Conservation (phyloP, 2,329 filamentous ascomycete species). For the Blumeriella jaapii region DNA sequence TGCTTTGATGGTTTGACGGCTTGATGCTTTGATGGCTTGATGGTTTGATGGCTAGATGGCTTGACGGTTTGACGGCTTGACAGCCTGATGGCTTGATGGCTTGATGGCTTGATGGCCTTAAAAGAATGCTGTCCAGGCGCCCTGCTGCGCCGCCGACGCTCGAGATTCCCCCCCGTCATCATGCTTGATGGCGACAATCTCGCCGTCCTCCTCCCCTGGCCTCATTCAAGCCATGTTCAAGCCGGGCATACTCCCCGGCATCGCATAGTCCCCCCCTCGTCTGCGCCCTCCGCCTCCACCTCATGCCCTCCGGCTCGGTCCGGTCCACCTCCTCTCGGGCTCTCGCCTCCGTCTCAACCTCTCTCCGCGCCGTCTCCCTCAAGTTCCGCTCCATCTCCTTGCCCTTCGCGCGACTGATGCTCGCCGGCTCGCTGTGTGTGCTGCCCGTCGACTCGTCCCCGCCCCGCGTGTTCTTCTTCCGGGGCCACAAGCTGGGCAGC, state of each 20-base stretch:
- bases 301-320: constrained; percentile 26
- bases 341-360: constrained; percentile 34
- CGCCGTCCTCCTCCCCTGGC: no score
- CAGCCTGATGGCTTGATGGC: no score
- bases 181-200: no score
- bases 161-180: no score
- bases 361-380: constrained; percentile 39
- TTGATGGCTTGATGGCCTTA: no score
- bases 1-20: no score
- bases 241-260: constrained; percentile 29
- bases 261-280: constrained; percentile 27
- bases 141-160: no score
- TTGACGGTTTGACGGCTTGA: no score
- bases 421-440: constrained; percentile 25
- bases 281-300: constrained; percentile 26
- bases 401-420: constrained; percentile 42
- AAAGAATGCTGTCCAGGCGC: no score
- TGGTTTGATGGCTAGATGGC: no score
- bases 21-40: no score
- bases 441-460: constrained; percentile 43
- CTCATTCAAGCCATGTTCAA: constrained; percentile 21
- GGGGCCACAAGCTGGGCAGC: constrained; percentile 70
- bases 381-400: constrained; percentile 41
- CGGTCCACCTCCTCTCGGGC: constrained; percentile 20
- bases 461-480: constrained; percentile 72